Percentiles rank a stretch among this genome's conserved stretches.
Conservation (phyloP, 2,329 filamentous ascomycete genomes). For the Calonectria pteridis region DNA sequence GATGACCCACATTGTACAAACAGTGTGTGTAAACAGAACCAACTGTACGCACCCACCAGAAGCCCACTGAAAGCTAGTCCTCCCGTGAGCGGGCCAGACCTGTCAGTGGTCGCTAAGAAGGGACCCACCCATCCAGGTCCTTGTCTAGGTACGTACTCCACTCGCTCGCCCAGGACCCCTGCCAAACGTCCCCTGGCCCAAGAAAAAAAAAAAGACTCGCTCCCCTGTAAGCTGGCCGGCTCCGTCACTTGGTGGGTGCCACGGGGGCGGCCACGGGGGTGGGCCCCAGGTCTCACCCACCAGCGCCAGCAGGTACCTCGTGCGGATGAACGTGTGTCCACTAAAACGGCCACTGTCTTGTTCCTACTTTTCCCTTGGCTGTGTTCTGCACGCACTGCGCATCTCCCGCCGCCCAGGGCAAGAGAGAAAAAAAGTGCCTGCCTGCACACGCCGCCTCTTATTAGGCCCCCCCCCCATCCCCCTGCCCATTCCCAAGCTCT, state of each 20-base stretch:
- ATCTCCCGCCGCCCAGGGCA: conserved; percentile 20
- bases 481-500: conserved; percentile 37
- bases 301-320: conserved; percentile 7
- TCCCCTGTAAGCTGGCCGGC: neutral
- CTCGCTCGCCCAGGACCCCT: neutral
- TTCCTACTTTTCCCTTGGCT: conserved; percentile 1
- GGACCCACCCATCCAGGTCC: conserved; percentile 1
- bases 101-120: conserved; percentile 16
- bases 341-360: conserved; percentile 24
- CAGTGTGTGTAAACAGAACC: neutral
- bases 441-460: conserved; percentile 33
- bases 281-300: neutral
- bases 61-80: conserved; percentile 14
- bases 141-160: conserved; percentile 6
- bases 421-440: neutral
- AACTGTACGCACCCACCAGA: conserved; percentile 12
- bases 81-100: conserved; percentile 27
- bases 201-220: conserved; percentile 2
- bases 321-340: conserved; percentile 18
- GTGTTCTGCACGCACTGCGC: conserved; percentile 14
- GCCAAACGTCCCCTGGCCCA: conserved; percentile 1
- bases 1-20: neutral
- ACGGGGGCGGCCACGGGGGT: neutral
- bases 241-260: conserved; percentile 8
- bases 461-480: conserved; percentile 42